A percentile compares a stretch with the other conserved stretches of the same genome.
Evolutionary conservation across 2,329 filamentous ascomycete species (phyloP).

Genomic region (Emergomyces orientalis): DNA sequence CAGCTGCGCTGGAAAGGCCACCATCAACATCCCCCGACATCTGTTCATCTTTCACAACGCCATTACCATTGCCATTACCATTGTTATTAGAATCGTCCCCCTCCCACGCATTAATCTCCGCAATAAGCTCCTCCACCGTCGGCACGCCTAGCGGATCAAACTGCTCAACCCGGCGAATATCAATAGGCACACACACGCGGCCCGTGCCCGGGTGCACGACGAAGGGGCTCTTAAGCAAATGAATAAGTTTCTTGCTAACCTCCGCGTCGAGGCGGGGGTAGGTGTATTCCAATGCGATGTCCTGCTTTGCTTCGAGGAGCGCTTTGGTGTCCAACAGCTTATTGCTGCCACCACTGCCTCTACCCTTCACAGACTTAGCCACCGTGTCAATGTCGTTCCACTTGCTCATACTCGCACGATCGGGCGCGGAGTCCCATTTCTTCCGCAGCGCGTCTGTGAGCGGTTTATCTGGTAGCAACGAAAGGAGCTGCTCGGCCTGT

Average conservation of each 20-base stretch:
- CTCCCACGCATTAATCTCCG: constrained; percentile 79
- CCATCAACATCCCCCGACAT: background rate
- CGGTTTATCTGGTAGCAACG: constrained; percentile 70
- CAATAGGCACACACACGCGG: constrained; percentile 89
- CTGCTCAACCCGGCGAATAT: constrained; percentile 59
- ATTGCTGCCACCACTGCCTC: background rate
- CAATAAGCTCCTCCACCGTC: constrained; percentile 70
- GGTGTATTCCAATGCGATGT: constrained; percentile 93
- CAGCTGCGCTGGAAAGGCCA: constrained; percentile 12
- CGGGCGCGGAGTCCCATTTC: constrained; percentile 83
- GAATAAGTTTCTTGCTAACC: constrained; percentile 95
- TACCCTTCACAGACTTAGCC: constrained; percentile 55
- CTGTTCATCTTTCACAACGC: background rate
- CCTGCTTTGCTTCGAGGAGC: constrained; percentile 83
- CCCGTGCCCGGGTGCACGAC: constrained; percentile 93
- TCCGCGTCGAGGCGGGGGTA: constrained; percentile 95
- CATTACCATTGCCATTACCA: constrained; percentile 1
- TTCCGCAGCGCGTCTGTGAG: constrained; percentile 71
- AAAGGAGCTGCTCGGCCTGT: constrained; percentile 66
- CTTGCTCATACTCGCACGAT: constrained; percentile 66
- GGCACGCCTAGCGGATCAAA: constrained; percentile 88
- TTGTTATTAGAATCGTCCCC: constrained; percentile 25
- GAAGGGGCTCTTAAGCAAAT: constrained; percentile 94
- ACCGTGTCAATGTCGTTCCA: constrained; percentile 90
- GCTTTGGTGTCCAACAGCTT: constrained; percentile 58